phyloP scores from a whole-genome alignment of 345 rosid species.

The Mangifera indica region DNA sequence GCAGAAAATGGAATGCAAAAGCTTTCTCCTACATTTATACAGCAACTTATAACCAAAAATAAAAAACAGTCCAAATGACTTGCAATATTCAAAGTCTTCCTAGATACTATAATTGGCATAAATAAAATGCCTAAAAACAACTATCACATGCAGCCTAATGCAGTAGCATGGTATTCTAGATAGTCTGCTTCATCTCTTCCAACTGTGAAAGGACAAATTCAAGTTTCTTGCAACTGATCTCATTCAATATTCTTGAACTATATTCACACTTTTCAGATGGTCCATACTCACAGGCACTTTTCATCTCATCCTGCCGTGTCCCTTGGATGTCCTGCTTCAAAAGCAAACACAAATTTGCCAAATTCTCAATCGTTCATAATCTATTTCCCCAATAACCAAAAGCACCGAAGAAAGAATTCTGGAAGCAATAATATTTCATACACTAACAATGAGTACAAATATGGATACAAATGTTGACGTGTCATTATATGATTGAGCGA shows the following conservation, averaged over 20 bases:
- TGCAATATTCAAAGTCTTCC: not conserved
- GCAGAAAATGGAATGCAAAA: not conserved
- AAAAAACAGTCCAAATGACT: not conserved
- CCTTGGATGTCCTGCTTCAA: constrained; percentile 72
- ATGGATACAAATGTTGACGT: too few species aligned
- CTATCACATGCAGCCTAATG: constrained; percentile 10
- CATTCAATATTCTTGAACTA: constrained; percentile 65
- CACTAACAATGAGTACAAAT: too few species aligned
- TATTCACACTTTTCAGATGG: constrained; percentile 96
- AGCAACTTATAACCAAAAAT: constrained; percentile 2
- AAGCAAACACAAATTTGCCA: not conserved
- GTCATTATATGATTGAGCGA: too few species aligned
- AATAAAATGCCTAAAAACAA: not conserved
- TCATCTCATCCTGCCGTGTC: constrained; percentile 85
- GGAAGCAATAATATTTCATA: too few species aligned
- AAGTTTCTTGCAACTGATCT: constrained; percentile 74
- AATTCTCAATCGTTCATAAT: not conserved
- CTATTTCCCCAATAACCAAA: not conserved
- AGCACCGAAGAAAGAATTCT: not conserved
- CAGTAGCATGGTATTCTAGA: constrained; percentile 43
- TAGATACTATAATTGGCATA: not conserved
- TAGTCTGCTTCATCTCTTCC: constrained; percentile 49
- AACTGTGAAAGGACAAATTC: constrained; percentile 57
- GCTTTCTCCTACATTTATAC: not conserved
- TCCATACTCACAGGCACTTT: constrained; percentile 92